Conservation (phyloP, 345 rosid species). For the Mallotus nudiflorus region DNA sequence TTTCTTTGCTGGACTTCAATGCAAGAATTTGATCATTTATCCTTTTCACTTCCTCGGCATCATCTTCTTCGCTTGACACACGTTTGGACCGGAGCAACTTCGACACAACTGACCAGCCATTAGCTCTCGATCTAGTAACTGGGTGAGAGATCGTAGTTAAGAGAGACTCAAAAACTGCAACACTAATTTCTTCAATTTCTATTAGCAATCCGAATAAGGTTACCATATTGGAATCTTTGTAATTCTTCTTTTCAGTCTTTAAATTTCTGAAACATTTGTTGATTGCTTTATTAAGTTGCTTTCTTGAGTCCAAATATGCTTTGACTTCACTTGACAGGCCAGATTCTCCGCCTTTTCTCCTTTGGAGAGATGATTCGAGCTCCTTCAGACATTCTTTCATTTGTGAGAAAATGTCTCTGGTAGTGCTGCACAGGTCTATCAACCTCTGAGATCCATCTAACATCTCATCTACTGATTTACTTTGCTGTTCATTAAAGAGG, state of each 20-base stretch:
- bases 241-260: neutral
- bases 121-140: neutral
- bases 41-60: neutral
- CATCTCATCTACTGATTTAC: slow-evolving; percentile 6
- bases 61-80: neutral
- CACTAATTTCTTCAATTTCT: neutral
- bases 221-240: neutral
- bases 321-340: slow-evolving; percentile 5
- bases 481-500: neutral
- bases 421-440: slow-evolving; percentile 8
- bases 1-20: neutral
- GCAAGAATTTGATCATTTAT: neutral
- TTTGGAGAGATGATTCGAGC: slow-evolving; percentile 9
- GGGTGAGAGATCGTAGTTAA: neutral
- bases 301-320: slow-evolving; percentile 2
- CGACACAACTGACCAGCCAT: neutral
- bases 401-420: slow-evolving; percentile 12
- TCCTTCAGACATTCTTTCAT: slow-evolving; percentile 8
- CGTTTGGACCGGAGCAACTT: neutral
- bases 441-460: slow-evolving; percentile 6
- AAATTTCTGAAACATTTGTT: neutral
- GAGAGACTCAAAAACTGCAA: neutral
- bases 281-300: neutral
- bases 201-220: slow-evolving; percentile 3
- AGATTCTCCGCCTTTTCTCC: slow-evolving; percentile 12